Evolutionary conservation across 2,329 filamentous ascomycete genomes (phyloP), one percentile per base, ranked within the genome.

Genomic region (Xylaria sp.): DNA sequence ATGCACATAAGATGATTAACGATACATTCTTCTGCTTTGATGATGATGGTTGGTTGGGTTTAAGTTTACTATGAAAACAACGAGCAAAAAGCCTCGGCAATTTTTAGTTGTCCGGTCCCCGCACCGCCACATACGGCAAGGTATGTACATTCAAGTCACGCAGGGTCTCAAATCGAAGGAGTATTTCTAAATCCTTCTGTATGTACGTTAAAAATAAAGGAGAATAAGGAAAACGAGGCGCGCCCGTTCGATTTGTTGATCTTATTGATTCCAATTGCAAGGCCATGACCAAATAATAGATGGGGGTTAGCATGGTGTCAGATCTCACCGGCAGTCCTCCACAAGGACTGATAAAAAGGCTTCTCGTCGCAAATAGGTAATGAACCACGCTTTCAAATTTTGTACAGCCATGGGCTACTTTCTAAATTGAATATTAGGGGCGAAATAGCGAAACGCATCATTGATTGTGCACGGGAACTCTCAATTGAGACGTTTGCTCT

Each of bases 321-420:
- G 59, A 60, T 61, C 32, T 28, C 43, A 28, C 18, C 28, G 1
- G 23, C 39, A 43, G 41, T 20, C 67, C 61, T 55, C 61, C 65
- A 36, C 56, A 45, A 60, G 56, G 58, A 55, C 30, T 57, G 41
- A 70, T 70, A 61, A 64, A 64, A 45, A 43, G 61, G 45, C 65
- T 70, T 10, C 67, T 70, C n/a, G 10, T 70, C 36, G 65, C 67
- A 15, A 70, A 70, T 53, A 67, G 67, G 67, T 70, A 61, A 20
- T 41, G 15, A 18, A 41, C 25, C 15, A 30, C 20, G 28, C 6
- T n/a, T n/a, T 32, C 5, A 4, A 20, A 7, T 18, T 20, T 41
- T 1, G 9, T 23, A 15, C 15, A 0, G n/a, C 18, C 4, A 15
- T 12, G 5, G 4, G 20, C 4, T 10, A 23, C 15, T 23, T 32